A percentile compares a stretch with the other conserved stretches of the same genome.
Conservation (phyloP, 768 basidiomycete species). For the Mycena latifolia region DNA sequence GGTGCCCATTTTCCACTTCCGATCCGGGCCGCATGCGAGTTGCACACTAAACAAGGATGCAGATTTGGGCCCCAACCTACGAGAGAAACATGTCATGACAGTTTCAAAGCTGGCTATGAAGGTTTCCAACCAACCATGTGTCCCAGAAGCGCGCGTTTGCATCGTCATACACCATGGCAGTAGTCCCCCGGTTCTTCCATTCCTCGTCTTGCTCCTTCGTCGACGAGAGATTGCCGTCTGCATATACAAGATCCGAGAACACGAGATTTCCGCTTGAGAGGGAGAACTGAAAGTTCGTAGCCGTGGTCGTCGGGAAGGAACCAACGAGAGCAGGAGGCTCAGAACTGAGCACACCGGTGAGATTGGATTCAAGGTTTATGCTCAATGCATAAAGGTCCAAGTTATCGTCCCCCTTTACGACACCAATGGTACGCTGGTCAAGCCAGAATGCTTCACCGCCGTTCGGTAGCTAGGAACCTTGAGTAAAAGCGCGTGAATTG, state of each 20-base stretch:
- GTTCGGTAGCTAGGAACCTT: slow-evolving; percentile 71
- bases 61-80: slow-evolving; percentile 79
- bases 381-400: slow-evolving; percentile 73
- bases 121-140: slow-evolving; percentile 36
- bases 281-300: slow-evolving; percentile 79
- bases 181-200: slow-evolving; percentile 79
- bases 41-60: slow-evolving; percentile 79
- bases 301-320: slow-evolving; percentile 75
- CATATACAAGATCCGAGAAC: slow-evolving; percentile 88
- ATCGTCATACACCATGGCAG: slow-evolving; percentile 77
- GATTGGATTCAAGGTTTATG: slow-evolving; percentile 55
- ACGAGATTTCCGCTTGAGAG: slow-evolving; percentile 58
- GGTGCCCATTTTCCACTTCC: slow-evolving; percentile 65
- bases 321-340: slow-evolving; percentile 65
- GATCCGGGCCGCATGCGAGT: slow-evolving; percentile 60
- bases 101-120: not conserved
- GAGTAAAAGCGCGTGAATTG: too few species aligned
- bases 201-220: slow-evolving; percentile 78
- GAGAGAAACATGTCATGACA: slow-evolving; percentile 47
- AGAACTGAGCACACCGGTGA: slow-evolving; percentile 46
- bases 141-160: slow-evolving; percentile 82
- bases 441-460: slow-evolving; percentile 89
- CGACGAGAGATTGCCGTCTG: slow-evolving; percentile 78
- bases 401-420: slow-evolving; percentile 66
- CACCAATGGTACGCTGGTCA: slow-evolving; percentile 73